A percentile compares a stretch with the other conserved stretches of the same genome.
These are phyloP conservation scores for Herpetospermum pedunculosum DNA, from an alignment of 306 rosid species.

Conservation along the genomic window DNA sequence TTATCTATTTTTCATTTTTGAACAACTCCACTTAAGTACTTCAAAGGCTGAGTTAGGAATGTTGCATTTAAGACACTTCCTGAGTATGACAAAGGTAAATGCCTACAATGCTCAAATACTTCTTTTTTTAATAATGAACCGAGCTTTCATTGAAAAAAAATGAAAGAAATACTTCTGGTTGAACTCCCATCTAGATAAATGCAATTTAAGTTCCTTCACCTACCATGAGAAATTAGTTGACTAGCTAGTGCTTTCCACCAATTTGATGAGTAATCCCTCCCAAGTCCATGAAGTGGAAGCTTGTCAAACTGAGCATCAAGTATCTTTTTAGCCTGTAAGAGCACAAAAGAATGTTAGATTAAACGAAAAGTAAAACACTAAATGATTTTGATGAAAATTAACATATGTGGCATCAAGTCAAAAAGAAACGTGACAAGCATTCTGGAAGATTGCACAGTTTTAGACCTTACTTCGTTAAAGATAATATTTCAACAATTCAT, in stretches of 20 bases:
- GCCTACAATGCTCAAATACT: not conserved
- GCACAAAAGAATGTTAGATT: conserved; percentile 20
- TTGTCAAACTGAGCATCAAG: conserved; percentile 52
- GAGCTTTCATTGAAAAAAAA: too few species aligned
- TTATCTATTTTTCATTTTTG: not conserved
- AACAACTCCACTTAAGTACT: not conserved
- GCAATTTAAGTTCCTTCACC: conserved; percentile 4
- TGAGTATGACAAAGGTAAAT: not conserved
- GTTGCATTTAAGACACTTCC: not conserved
- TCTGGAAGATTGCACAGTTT: not conserved
- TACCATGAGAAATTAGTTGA: conserved; percentile 62
- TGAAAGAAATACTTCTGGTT: not conserved
- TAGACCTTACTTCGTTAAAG: not conserved
- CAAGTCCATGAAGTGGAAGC: conserved; percentile 92
- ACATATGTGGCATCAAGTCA: too few species aligned
- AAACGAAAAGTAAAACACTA: conserved; percentile 8
- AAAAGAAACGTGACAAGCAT: too few species aligned
- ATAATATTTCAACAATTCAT: not conserved
- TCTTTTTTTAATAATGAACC: too few species aligned
- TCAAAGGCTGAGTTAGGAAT: not conserved
- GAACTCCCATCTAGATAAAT: not conserved
- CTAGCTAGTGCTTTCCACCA: conserved; percentile 92
- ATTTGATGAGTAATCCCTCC: conserved; percentile 57
- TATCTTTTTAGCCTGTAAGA: conserved; percentile 56
- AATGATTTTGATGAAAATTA: not conserved